Conservation (phyloP, 768 basidiomycete genomes). For the Daedaleopsis nitida region DNA sequence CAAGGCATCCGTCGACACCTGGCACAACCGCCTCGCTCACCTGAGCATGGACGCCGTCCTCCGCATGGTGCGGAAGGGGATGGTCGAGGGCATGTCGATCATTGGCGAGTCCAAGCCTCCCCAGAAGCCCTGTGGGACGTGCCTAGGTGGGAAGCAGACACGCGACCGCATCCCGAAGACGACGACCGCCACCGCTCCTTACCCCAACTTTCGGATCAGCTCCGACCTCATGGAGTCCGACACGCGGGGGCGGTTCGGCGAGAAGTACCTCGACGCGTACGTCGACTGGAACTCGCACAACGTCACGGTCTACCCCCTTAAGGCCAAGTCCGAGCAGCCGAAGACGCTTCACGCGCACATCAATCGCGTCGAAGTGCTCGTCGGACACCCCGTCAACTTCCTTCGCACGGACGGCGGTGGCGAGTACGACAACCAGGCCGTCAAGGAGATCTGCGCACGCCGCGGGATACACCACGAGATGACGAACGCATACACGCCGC, state of each 20-base stretch:
- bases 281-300: neutral
- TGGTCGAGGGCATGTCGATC: conserved; percentile 24
- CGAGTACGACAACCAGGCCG: conserved; percentile 23
- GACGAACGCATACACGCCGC: too few relatives aligned
- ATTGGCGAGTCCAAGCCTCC: neutral
- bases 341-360: conserved; percentile 23
- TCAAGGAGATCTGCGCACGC: conserved; percentile 1
- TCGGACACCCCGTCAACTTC: conserved; percentile 13
- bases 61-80: conserved; percentile 14
- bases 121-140: conserved; percentile 14
- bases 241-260: neutral
- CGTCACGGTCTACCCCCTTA: conserved; percentile 2
- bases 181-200: conserved; percentile 3
- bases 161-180: conserved; percentile 14
- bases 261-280: conserved; percentile 4
- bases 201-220: conserved; percentile 1
- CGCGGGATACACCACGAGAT: conserved; percentile 26
- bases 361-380: conserved; percentile 11
- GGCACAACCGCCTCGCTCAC: conserved; percentile 24
- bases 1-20: conserved; percentile 12
- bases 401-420: conserved; percentile 27
- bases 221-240: conserved; percentile 7
- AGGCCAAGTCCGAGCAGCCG: neutral
- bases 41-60: conserved; percentile 13
- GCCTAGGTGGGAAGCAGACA: conserved; percentile 29